phyloP scores from a whole-genome alignment of 1,284 basidiomycete genomes.

The Sanghuangporus baumii region DNA sequence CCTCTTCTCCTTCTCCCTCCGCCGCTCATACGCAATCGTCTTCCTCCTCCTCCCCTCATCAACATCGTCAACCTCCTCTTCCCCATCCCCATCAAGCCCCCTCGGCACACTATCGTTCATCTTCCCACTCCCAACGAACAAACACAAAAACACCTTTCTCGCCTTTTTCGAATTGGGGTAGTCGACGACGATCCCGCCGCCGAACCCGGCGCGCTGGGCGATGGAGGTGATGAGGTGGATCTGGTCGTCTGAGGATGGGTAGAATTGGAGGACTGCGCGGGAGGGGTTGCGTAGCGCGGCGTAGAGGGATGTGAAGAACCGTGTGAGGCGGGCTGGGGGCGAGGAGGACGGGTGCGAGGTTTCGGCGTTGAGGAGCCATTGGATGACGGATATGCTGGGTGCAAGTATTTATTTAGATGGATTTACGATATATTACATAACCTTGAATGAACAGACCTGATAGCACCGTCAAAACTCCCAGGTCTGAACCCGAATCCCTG shows the following conservation, averaged over 20 bases:
- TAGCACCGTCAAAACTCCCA: slow-evolving; percentile 96
- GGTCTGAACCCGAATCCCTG: slow-evolving; percentile 94
- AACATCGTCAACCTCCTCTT: slow-evolving; percentile 32
- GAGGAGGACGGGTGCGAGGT: slow-evolving; percentile 86
- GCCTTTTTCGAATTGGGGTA: slow-evolving; percentile 96
- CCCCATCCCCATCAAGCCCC: slow-evolving; percentile 59
- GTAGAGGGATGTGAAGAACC: slow-evolving; percentile 97
- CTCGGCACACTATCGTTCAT: slow-evolving; percentile 59
- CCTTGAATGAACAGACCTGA: slow-evolving; percentile 58
- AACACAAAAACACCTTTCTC: slow-evolving; percentile 85
- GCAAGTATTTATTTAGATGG: not conserved
- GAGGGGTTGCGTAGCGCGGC: slow-evolving; percentile 89
- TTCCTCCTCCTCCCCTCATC: slow-evolving; percentile 36
- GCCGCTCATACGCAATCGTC: slow-evolving; percentile 60
- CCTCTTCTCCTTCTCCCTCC: slow-evolving; percentile 53
- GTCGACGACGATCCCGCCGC: slow-evolving; percentile 95
- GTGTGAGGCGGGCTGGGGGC: slow-evolving; percentile 84
- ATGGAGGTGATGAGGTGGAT: slow-evolving; percentile 91
- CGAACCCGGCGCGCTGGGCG: slow-evolving; percentile 94
- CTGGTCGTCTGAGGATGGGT: slow-evolving; percentile 93
- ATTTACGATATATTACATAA: not conserved
- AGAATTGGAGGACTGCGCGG: slow-evolving; percentile 93
- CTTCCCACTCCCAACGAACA: slow-evolving; percentile 77
- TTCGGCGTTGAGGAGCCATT: slow-evolving; percentile 98
- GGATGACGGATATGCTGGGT: slow-evolving; percentile 89